phyloP scores from a whole-genome alignment of 441 rosid species.

The Gossypium laxum region DNA sequence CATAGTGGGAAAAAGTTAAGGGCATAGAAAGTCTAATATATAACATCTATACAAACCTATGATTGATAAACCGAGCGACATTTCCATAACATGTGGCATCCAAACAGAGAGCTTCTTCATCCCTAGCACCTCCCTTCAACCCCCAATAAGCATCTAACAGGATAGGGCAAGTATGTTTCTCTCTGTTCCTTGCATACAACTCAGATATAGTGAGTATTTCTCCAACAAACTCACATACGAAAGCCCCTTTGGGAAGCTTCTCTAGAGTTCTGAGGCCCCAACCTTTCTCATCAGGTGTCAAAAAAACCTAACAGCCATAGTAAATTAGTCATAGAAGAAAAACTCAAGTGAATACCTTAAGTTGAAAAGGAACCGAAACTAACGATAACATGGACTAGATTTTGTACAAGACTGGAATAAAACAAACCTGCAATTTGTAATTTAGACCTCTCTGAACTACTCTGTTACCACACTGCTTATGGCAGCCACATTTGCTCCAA shows the following conservation, averaged over 20 bases:
- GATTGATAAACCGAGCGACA: conserved; percentile 84
- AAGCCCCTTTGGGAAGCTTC: conserved; percentile 78
- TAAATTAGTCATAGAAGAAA: conserved; percentile 11
- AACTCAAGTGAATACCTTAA: neutral
- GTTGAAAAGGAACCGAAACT: neutral
- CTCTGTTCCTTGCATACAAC: conserved; percentile 35
- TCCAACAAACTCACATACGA: conserved; percentile 77
- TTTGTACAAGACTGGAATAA: neutral
- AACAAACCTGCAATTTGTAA: conserved; percentile 60
- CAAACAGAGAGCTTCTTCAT: conserved; percentile 67
- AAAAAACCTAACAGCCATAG: conserved; percentile 49
- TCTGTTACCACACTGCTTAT: conserved; percentile 69
- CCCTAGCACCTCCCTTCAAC: conserved; percentile 32
- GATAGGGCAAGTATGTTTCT: conserved; percentile 34
- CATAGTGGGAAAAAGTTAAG: neutral
- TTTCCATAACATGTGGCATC: conserved; percentile 67
- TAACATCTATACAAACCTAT: conserved; percentile 39
- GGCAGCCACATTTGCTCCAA: conserved; percentile 84
- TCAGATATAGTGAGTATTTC: conserved; percentile 69
- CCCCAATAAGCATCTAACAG: conserved; percentile 81
- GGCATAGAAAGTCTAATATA: neutral
- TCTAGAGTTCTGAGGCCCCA: conserved; percentile 87
- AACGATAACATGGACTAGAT: conserved; percentile 2
- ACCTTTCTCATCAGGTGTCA: conserved; percentile 66
- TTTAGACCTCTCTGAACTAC: conserved; percentile 78